phyloP scores from a whole-genome alignment of 176 grass and related monocot genomes.

The Phragmites australis region DNA sequence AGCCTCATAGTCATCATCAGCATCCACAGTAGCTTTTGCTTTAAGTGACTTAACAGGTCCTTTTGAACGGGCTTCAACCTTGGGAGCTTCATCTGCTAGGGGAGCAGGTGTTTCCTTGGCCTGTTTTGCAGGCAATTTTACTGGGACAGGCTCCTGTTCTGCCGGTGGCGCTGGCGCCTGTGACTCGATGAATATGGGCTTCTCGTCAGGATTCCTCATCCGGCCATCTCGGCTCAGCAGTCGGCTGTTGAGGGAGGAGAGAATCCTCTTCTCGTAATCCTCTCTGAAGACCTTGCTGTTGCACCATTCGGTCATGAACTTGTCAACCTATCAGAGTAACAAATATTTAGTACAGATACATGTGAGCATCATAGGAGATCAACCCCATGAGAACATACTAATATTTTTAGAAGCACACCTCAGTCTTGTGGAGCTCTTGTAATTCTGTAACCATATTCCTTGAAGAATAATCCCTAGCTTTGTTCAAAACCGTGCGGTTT shows the following conservation, averaged over 20 bases:
- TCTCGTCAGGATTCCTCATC: slow-evolving; percentile 93
- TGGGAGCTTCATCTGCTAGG: slow-evolving; percentile 35
- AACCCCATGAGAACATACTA: not conserved
- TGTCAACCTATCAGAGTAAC: slow-evolving; percentile 58
- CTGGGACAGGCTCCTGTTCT: slow-evolving; percentile 49
- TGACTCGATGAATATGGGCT: slow-evolving; percentile 65
- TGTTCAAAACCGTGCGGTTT: slow-evolving; percentile 61
- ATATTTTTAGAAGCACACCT: slow-evolving; percentile 51
- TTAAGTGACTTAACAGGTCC: slow-evolving; percentile 41
- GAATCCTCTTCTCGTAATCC: slow-evolving; percentile 88
- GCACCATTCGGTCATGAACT: slow-evolving; percentile 79
- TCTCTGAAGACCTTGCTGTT: slow-evolving; percentile 72
- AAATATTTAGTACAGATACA: slow-evolving; percentile 31
- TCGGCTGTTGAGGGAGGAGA: slow-evolving; percentile 67
- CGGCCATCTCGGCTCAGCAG: slow-evolving; percentile 71
- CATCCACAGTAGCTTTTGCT: slow-evolving; percentile 45
- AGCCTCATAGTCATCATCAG: slow-evolving; percentile 38
- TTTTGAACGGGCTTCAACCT: slow-evolving; percentile 48
- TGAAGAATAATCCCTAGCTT: slow-evolving; percentile 67
- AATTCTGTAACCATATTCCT: slow-evolving; percentile 71
- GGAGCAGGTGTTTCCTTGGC: slow-evolving; percentile 47
- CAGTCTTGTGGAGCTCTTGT: slow-evolving; percentile 58
- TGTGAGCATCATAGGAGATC: not conserved
- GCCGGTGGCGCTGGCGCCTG: slow-evolving; percentile 28
- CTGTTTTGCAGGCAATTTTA: slow-evolving; percentile 49